These are phyloP conservation scores for Calocybe gambosa DNA, from an alignment of 1,284 basidiomycete genomes.

Conservation along the genomic window DNA sequence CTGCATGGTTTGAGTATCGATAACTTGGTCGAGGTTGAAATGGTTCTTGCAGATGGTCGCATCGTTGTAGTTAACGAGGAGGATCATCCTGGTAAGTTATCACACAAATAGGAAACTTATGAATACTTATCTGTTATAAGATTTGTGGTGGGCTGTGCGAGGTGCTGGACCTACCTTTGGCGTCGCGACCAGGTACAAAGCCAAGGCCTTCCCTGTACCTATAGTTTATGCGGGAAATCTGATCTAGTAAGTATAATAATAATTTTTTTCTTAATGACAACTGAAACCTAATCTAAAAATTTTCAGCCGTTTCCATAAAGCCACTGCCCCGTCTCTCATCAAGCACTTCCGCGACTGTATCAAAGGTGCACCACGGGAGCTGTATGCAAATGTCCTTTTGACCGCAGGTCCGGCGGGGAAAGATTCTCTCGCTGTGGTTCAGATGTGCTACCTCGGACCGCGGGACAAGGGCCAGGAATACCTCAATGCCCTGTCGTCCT, in stretches of 20 bases:
- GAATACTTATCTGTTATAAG: conserved; percentile 28
- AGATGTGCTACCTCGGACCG: conserved; percentile 81
- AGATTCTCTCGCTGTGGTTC: conserved; percentile 82
- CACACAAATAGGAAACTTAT: background rate
- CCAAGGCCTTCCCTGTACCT: conserved; percentile 80
- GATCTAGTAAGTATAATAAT: conserved; percentile 59
- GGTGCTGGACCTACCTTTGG: conserved; percentile 84
- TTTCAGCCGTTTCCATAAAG: conserved; percentile 74
- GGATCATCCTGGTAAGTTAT: conserved; percentile 53
- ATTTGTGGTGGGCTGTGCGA: conserved; percentile 86
- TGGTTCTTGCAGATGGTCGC: conserved; percentile 75
- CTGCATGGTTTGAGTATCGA: conserved; percentile 82
- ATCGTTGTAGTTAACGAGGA: conserved; percentile 67
- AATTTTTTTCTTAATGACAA: conserved; percentile 1
- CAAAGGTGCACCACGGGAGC: conserved; percentile 78
- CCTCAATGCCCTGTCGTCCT: conserved; percentile 76
- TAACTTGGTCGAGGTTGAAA: conserved; percentile 79
- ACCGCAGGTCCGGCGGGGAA: conserved; percentile 80
- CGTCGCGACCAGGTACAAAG: conserved; percentile 83
- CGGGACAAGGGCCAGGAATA: conserved; percentile 73
- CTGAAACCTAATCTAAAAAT: conserved; percentile 7
- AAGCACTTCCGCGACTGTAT: conserved; percentile 91
- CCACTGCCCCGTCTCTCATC: conserved; percentile 81
- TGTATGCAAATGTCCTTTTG: conserved; percentile 85
- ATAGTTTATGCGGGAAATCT: conserved; percentile 88